Evolutionary conservation across 2,329 filamentous ascomycete genomes (phyloP).

Genomic region (Aspergillus fumigatiaffinis): DNA sequence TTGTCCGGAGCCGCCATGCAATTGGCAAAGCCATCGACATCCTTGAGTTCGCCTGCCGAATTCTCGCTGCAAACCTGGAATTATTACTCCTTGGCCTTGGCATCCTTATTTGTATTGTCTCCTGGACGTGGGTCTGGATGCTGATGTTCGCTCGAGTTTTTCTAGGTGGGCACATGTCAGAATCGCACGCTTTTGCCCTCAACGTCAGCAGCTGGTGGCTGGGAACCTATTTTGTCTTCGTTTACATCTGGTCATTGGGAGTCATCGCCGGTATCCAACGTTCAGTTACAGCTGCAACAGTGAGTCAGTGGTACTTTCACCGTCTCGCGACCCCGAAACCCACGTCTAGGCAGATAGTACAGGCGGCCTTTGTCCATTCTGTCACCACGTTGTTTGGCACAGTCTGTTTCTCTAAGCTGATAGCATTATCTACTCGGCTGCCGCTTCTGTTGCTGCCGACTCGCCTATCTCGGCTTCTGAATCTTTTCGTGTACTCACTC

Average conservation of each 20-base stretch:
- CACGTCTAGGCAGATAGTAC: slow-evolving; percentile 74
- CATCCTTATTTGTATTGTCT: slow-evolving; percentile 69
- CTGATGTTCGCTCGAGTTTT: slow-evolving; percentile 96
- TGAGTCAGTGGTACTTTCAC: slow-evolving; percentile 99
- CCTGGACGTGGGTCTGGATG: slow-evolving; percentile 95
- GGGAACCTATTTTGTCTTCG: slow-evolving; percentile 82
- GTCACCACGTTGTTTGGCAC: slow-evolving; percentile 85
- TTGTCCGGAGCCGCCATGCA: slow-evolving; percentile 74
- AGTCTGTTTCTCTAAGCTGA: slow-evolving; percentile 79
- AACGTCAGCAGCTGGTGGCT: slow-evolving; percentile 91
- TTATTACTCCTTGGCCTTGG: slow-evolving; percentile 79
- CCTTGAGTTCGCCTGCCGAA: slow-evolving; percentile 85
- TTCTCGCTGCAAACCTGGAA: slow-evolving; percentile 78
- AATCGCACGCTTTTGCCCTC: slow-evolving; percentile 67
- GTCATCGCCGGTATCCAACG: slow-evolving; percentile 86
- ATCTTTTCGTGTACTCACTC: slow-evolving; percentile 71
- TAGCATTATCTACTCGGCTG: slow-evolving; percentile 75
- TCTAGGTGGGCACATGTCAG: slow-evolving; percentile 77
- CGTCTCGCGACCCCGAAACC: slow-evolving; percentile 75
- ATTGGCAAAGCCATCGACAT: slow-evolving; percentile 81
- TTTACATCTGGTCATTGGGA: slow-evolving; percentile 92
- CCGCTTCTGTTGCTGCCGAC: slow-evolving; percentile 80
- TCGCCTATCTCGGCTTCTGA: slow-evolving; percentile 64
- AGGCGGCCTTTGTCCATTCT: slow-evolving; percentile 77
- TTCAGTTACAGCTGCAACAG: slow-evolving; percentile 86